Percentiles rank a stretch among this genome's conserved stretches.
phyloP scores from a whole-genome alignment of 371 early-diverging fungal species.

The Mortierella sp. region DNA sequence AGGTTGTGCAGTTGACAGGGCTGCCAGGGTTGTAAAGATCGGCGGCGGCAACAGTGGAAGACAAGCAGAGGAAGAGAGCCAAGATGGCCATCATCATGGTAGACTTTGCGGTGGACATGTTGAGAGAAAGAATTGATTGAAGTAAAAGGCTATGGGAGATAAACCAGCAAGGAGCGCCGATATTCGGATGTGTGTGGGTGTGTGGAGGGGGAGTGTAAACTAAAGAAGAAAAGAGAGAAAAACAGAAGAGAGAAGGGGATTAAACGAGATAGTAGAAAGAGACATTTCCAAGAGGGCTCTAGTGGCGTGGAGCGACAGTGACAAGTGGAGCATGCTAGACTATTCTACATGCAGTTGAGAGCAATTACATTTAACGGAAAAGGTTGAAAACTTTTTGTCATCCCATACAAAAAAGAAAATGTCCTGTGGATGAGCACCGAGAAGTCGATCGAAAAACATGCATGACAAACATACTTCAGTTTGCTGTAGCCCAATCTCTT shows the following conservation, averaged over 20 bases:
- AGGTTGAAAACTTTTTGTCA: slow-evolving; percentile 5
- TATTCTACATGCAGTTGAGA: slow-evolving; percentile 10
- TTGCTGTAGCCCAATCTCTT: too few species aligned
- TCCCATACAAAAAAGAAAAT: neutral
- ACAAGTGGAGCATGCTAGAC: slow-evolving; percentile 4
- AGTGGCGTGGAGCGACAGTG: slow-evolving; percentile 9
- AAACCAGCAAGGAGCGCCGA: too few species aligned
- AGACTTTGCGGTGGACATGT: slow-evolving; percentile 39
- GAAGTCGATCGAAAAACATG: too few species aligned
- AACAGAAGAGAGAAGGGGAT: slow-evolving; percentile 7
- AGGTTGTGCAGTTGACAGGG: slow-evolving; percentile 49
- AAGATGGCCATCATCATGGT: slow-evolving; percentile 40
- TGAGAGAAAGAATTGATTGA: neutral
- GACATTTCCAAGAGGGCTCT: neutral
- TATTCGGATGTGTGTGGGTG: slow-evolving; percentile 10
- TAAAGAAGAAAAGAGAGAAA: slow-evolving; percentile 25
- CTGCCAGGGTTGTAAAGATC: slow-evolving; percentile 30
- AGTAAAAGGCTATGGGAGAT: neutral
- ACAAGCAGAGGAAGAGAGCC: slow-evolving; percentile 39
- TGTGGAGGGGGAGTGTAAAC: slow-evolving; percentile 54
- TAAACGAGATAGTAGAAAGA: neutral
- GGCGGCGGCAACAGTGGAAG: slow-evolving; percentile 43
- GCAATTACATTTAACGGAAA: slow-evolving; percentile 10
- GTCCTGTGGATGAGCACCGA: too few species aligned
- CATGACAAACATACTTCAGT: too few species aligned